Evolutionary conservation across 495 filamentous ascomycete species (phyloP).

Genomic region (Jackrogersella minutella): DNA sequence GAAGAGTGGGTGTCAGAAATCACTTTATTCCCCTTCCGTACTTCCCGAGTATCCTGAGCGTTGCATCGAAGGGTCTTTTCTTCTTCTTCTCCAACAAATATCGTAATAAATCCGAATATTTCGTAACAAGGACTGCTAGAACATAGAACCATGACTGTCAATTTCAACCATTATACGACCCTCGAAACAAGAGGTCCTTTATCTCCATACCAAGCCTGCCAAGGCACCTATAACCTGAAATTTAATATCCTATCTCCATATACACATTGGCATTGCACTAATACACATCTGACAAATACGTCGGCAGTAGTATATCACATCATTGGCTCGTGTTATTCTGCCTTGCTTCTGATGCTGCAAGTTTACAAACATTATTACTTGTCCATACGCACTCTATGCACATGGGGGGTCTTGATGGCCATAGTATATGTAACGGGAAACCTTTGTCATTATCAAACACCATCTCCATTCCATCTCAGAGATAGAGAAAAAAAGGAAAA

Average conservation of each 20-base stretch:
- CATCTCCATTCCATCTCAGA: constrained; percentile 38
- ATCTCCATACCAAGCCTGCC: too few relatives aligned
- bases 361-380: constrained; percentile 6
- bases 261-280: background rate
- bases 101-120: too few relatives aligned
- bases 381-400: constrained; percentile 5
- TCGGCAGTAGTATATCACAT: background rate
- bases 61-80: too few relatives aligned
- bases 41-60: background rate
- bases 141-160: too few relatives aligned
- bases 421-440: constrained; percentile 28
- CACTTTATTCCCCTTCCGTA: background rate
- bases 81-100: too few relatives aligned
- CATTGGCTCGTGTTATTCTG: background rate
- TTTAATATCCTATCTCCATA: background rate
- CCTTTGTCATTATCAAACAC: constrained; percentile 40
- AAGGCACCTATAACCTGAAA: too few relatives aligned
- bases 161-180: too few relatives aligned
- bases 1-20: constrained; percentile 1
- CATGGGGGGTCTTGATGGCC: background rate
- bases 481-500: constrained; percentile 33
- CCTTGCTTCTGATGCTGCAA: background rate
- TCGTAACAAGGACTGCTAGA: too few relatives aligned
- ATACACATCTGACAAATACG: background rate
- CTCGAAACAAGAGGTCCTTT: too few relatives aligned